Evolutionary conservation across 345 rosid genomes (phyloP).

Genomic region (Eucalyptus curtisii): DNA sequence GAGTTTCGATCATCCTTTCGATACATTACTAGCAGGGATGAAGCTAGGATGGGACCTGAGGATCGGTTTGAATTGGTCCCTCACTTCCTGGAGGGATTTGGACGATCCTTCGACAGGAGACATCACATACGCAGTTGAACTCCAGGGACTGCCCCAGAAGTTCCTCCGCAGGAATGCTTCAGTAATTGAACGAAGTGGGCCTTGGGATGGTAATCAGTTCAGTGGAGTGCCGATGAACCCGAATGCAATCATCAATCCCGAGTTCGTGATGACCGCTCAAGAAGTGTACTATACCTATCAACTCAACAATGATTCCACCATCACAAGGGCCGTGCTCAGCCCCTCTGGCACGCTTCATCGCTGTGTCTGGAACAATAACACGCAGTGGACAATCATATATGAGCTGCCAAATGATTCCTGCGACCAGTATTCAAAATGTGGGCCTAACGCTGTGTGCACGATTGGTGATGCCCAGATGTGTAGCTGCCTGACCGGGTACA

Average conservation of each 20-base stretch:
- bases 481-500: not conserved
- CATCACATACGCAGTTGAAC: not conserved
- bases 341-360: not conserved
- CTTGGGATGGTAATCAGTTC: slow-evolving; percentile 17
- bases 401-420: not conserved
- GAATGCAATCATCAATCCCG: not conserved
- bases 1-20: not conserved
- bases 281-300: not conserved
- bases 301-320: not conserved
- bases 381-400: not conserved
- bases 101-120: slow-evolving; percentile 26
- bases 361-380: not conserved
- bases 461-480: not conserved
- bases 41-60: not conserved
- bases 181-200: slow-evolving; percentile 3
- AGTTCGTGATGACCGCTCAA: not conserved
- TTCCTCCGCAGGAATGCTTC: not conserved
- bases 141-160: slow-evolving; percentile 11
- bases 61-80: not conserved
- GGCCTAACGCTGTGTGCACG: not conserved
- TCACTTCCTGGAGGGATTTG: slow-evolving; percentile 25
- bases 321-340: not conserved
- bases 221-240: not conserved
- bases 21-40: slow-evolving; percentile 7
- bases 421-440: not conserved